Evolutionary conservation across 139 green algal species (phyloP), one percentile per base, ranked within the genome.

Genomic region (Medakamo hakoo): DNA sequence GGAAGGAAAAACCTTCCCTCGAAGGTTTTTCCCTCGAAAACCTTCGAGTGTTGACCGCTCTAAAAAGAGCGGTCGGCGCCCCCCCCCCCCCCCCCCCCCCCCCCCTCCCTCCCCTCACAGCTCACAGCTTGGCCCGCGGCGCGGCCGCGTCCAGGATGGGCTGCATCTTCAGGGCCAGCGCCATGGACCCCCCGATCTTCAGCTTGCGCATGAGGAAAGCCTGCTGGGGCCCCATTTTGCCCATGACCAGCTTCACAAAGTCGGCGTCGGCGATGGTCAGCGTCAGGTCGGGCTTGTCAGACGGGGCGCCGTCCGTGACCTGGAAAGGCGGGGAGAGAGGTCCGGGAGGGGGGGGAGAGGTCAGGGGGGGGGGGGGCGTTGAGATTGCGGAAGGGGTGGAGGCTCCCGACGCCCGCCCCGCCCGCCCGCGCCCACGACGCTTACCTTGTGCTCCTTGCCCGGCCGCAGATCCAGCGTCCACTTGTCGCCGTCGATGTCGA

Each of bases 131-230:
- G 28, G 79, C 66, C 25, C 83, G 73, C n/a, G 84, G 84, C 4
- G 71, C 73, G 19, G 84, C 85, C 16, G 85, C 85, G 48, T 89
- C 80, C 65, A 94, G 65, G 27, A 94, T 84, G 18, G 87, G 82
- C 71, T 84, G 73, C 61, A 94, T 65, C 72, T 94, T 94, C 68
- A 94, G 84, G 3, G 87, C 87, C 72, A 94, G 70, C 3, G 58
- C 81, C 84, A 94, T 94, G 68, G 58, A 73, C 9, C 87, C 87
- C 1, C 65, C 63, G n/a, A 94, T 87, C 72, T 92, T 92, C 9
- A 94, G 71, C 76, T 94, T 93, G 23, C 86, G 73, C 74, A 90
- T 78, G 49, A 94, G 62, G 70, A 94, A 94, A 0, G 86, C 86
- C 80, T 92, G 76, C 68, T 94, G 86, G 2, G 86, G 83, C 24